These are phyloP conservation scores for Nakazawaea populi DNA, from an alignment of 805 yeast genomes.

Conservation along the genomic window DNA sequence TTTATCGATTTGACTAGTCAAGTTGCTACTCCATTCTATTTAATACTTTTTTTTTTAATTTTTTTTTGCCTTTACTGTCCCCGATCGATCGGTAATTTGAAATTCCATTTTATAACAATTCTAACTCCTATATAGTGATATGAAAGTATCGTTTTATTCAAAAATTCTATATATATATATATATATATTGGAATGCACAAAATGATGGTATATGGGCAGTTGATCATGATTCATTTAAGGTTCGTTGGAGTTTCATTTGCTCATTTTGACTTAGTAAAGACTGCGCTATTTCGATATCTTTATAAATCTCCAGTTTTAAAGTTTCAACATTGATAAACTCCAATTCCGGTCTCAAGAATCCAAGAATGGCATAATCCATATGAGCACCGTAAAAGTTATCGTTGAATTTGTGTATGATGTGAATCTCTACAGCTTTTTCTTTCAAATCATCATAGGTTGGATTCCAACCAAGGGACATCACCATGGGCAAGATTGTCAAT, in stretches of 20 bases:
- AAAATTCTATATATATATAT: too few species aligned
- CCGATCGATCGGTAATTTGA: too few species aligned
- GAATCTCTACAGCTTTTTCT: conserved; percentile 77
- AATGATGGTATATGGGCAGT: neutral
- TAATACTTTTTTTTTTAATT: too few species aligned
- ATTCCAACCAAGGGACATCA: conserved; percentile 93
- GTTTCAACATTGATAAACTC: conserved; percentile 81
- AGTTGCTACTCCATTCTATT: too few species aligned
- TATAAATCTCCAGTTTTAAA: conserved; percentile 73
- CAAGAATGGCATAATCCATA: conserved; percentile 66
- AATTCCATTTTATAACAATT: too few species aligned
- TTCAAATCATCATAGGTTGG: conserved; percentile 79
- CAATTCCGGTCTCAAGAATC: conserved; percentile 87
- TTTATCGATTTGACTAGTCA: neutral
- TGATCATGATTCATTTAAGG: too few species aligned
- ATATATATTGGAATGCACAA: too few species aligned
- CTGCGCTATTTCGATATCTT: conserved; percentile 68
- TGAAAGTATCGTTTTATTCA: too few species aligned
- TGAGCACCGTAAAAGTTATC: conserved; percentile 77
- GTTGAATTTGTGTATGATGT: conserved; percentile 69
- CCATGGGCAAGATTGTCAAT: conserved; percentile 68
- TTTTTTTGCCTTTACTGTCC: too few species aligned
- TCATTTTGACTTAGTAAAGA: conserved; percentile 37
- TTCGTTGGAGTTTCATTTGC: conserved; percentile 21
- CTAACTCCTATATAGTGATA: too few species aligned